Evolutionary conservation across 2,329 filamentous ascomycete species (phyloP).

Genomic region (Xylaria sp.): DNA sequence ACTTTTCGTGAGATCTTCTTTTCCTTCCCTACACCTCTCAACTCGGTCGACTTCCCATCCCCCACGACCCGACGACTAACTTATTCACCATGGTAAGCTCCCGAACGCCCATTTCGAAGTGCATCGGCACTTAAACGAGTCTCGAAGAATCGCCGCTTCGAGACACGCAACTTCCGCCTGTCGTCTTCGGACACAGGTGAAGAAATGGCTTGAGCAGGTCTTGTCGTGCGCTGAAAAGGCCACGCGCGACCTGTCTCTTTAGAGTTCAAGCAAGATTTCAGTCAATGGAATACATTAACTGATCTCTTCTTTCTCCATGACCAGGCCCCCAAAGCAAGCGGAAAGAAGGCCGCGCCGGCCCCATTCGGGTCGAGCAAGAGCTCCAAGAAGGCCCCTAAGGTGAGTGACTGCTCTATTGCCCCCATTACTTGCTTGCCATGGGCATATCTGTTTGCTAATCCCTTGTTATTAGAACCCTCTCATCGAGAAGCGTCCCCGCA

Average conservation of each 20-base stretch:
- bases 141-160: conserved; percentile 43
- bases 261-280: conserved; percentile 89
- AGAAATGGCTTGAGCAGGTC: conserved; percentile 68
- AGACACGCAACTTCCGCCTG: conserved; percentile 48
- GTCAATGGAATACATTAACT: conserved; percentile 81
- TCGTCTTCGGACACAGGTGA: conserved; percentile 57
- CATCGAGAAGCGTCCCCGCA: conserved; percentile 95
- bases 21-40: conserved; percentile 40
- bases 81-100: conserved; percentile 66
- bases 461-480: conserved; percentile 80
- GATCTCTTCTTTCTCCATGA: conserved; percentile 99
- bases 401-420: conserved; percentile 56
- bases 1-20: conserved; percentile 40
- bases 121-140: conserved; percentile 39
- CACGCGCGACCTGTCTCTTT: conserved; percentile 68
- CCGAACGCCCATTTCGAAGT: conserved; percentile 40
- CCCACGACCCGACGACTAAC: conserved; percentile 57
- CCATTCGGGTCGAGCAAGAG: conserved; percentile 93
- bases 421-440: not conserved
- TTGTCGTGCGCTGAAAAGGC: conserved; percentile 59
- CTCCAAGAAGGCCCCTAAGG: conserved; percentile 95
- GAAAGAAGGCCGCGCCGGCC: conserved; percentile 97
- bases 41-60: conserved; percentile 50
- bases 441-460: conserved; percentile 31
- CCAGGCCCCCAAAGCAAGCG: conserved; percentile 92